Base-by-base conservation (phyloP, 768 basidiomycete species). In the Megacollybia marginata region DNA sequence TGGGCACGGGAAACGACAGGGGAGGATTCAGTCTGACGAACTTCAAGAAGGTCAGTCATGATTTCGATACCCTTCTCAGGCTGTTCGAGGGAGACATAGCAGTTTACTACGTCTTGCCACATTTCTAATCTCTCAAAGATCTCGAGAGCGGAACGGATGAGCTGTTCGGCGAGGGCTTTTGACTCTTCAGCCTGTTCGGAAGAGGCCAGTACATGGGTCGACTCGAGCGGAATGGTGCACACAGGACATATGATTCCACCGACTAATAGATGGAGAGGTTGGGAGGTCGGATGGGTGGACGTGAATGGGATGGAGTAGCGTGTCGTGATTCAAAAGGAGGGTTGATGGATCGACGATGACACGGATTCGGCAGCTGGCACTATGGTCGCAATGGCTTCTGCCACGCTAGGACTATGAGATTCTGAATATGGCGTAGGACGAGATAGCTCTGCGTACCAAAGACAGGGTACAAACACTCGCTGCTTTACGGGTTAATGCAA, bases 21-120 rank as follows among this genome's bases (percentile, higher is more conserved):
- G 13, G 93, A 92, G 1, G 83, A 78, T 69, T 97, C 94, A n/a
- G 81, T 76, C 62, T 86, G 92, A 33, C 73, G 72, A 0, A 93
- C 95, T 53, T 85, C 85, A 23, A 98, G 69, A 9, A 99, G 69
- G 61, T 95, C 92, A 19, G 78, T 78, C 35, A 98, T 90, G 62
- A 99, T 80, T 2, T 70, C 64, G 52, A 92, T 75, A 5, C 85
- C 96, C 60, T 80, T 83, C 48, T 91, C 89, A 9, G 77, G 78
- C 55, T 79, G 71, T 55, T 95, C 93, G 68, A 94, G 75, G 15
- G 82, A 71, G 52, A 84, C 82, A 73, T 87, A 90, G 66, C 95
- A 98, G 54, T 78, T 74, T 40, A 92, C 92, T 8, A 90, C 93
- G 55, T 97, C 91, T 68, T 96, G 95, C 94, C 94, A 99, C 92